Percentiles rank a stretch among this genome's conserved stretches.
Conservation (phyloP, 768 basidiomycete species). For the Pisolithus sp. region DNA sequence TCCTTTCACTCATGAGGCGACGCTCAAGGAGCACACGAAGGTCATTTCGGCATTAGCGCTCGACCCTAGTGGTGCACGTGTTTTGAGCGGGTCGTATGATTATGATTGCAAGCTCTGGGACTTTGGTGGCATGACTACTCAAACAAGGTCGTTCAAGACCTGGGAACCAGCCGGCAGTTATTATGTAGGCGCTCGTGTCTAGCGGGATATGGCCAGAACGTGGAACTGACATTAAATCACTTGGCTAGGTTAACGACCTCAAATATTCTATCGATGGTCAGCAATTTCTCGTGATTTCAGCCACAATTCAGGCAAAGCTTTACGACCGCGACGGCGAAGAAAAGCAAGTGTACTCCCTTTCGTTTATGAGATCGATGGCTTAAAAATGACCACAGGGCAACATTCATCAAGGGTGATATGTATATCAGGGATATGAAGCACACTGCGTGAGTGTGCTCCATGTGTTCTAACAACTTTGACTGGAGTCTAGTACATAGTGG, state of each 20-base stretch:
- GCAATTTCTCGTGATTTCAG: constrained; percentile 81
- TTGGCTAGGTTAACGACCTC: constrained; percentile 74
- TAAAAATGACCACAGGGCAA: constrained; percentile 59
- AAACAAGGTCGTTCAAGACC: constrained; percentile 90
- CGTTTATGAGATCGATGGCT: constrained; percentile 28
- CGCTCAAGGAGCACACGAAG: constrained; percentile 92
- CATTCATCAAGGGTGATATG: constrained; percentile 89
- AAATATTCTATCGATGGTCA: constrained; percentile 87
- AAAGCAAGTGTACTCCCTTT: constrained; percentile 49
- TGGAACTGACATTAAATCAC: neutral
- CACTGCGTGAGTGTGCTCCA: constrained; percentile 65
- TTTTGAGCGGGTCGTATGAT: constrained; percentile 90
- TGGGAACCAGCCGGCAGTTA: constrained; percentile 95
- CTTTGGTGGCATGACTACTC: constrained; percentile 93
- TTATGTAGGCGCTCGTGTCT: constrained; percentile 46
- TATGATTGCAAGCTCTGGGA: constrained; percentile 99
- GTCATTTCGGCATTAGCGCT: constrained; percentile 88
- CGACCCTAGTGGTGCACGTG: constrained; percentile 90
- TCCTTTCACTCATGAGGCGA: constrained; percentile 86
- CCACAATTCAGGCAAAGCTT: constrained; percentile 80
- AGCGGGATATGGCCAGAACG: neutral
- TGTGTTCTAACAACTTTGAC: constrained; percentile 7
- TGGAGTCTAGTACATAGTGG: constrained; percentile 48
- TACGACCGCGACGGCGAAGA: constrained; percentile 93
- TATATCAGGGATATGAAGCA: constrained; percentile 99